Conservation (phyloP, 305 asterid genomes). For the Fraxinus nigra region DNA sequence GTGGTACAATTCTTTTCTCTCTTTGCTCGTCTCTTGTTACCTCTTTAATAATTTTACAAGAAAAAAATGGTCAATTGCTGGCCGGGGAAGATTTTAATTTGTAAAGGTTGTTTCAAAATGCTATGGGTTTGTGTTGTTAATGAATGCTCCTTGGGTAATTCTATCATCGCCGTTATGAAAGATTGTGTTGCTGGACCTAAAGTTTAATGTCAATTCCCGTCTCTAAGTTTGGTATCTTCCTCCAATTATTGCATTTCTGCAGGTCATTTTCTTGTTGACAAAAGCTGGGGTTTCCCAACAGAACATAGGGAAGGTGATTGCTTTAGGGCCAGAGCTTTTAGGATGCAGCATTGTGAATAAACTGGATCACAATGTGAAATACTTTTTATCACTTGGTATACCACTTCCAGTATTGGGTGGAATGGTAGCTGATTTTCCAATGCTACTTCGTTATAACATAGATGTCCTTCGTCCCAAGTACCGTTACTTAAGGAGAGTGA, state of each 20-base stretch:
- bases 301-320: conserved; percentile 81
- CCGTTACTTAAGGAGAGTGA: conserved; percentile 70
- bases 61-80: not conserved
- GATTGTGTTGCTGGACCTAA: not conserved
- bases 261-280: conserved; percentile 83
- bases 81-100: not conserved
- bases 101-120: not conserved
- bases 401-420: conserved; percentile 56
- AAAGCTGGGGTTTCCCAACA: conserved; percentile 76
- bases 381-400: conserved; percentile 82
- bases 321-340: conserved; percentile 70
- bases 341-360: conserved; percentile 90
- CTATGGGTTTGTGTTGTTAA: not conserved
- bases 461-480: conserved; percentile 89
- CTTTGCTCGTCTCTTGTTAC: conserved; percentile 8
- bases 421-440: conserved; percentile 87
- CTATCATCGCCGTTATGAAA: not conserved
- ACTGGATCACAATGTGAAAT: conserved; percentile 78
- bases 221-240: conserved; percentile 1
- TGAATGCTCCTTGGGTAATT: not conserved
- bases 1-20: conserved; percentile 45
- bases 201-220: not conserved
- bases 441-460: conserved; percentile 72
- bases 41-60: not conserved
- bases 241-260: conserved; percentile 13